Evolutionary conservation across 352 stramenopile genomes (phyloP).

Genomic region (Pythium sp.): DNA sequence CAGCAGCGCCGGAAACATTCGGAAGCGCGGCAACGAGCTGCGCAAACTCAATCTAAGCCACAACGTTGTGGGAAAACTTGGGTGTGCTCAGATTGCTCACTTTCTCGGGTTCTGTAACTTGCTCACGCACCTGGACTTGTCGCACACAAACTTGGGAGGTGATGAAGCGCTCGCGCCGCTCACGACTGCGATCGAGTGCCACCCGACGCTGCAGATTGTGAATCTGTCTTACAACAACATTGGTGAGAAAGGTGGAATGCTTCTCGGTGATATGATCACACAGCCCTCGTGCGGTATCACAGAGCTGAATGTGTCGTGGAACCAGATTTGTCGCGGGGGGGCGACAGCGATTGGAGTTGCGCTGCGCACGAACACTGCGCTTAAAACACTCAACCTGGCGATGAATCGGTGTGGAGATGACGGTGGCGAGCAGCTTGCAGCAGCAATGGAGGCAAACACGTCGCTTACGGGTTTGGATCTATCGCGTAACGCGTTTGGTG

Average conservation of each 20-base stretch:
- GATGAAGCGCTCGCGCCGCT: conserved; percentile 43
- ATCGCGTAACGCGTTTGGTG: conserved; percentile 57
- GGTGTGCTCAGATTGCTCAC: conserved; percentile 49
- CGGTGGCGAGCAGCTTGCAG: conserved; percentile 55
- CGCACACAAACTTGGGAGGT: conserved; percentile 43
- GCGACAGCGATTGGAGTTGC: conserved; percentile 53
- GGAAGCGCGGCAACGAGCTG: conserved; percentile 33
- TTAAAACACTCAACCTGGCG: conserved; percentile 45
- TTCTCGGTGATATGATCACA: conserved; percentile 65
- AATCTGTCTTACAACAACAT: conserved; percentile 73
- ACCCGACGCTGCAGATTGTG: conserved; percentile 44
- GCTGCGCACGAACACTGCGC: conserved; percentile 45
- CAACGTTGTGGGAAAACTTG: conserved; percentile 54
- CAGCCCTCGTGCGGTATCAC: conserved; percentile 44
- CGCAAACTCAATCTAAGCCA: conserved; percentile 68
- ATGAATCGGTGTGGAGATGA: conserved; percentile 75
- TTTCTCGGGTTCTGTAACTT: conserved; percentile 46
- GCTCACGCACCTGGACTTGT: conserved; percentile 60
- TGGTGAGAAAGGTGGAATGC: conserved; percentile 36
- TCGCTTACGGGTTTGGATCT: conserved; percentile 51
- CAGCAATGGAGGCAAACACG: conserved; percentile 45
- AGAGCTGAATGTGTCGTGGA: conserved; percentile 68
- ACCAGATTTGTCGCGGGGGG: conserved; percentile 54
- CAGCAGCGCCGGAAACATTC: neutral
- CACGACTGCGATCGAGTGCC: conserved; percentile 48